Evolutionary conservation across 108 stramenopile species (phyloP), one percentile per base, ranked within the genome.

Genomic region (Cyclotella choctawhatcheeana): DNA sequence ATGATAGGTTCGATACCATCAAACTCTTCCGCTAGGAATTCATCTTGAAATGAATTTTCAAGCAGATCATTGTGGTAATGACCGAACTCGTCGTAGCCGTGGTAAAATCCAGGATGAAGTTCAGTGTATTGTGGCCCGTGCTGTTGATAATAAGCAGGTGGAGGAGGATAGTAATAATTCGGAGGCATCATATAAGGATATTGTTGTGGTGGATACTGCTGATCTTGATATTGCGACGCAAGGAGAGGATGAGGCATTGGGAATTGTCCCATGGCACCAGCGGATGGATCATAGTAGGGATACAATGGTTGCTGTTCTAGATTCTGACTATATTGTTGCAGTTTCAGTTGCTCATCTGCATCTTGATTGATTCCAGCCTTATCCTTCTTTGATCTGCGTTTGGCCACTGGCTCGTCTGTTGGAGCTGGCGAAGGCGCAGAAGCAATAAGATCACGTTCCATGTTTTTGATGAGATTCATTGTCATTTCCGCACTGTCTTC

Each of bases 1-100:
- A 93, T 64, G 22, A 87, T 79, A 17, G 94, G 94, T 70, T 95
- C 94, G 6, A 85, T 91, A 14, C 87, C 86, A 40, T 91, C 68
- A 30, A n/a, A 32, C 24, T 58, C 51, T 30, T 34, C 60, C 35
- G 62, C 37, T 2, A 31, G 55, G 47, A 64, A 71, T 62, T 74
- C 58, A 17, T 74, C 72, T 25, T 71, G 60, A n/a, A 66, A 60
- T 18, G 53, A 45, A 31, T 37, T 65, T 64, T 73, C 77, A 34
- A 81, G 79, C 6, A 81, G 63, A 2, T 45, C 72, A 65, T 81
- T 81, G 62, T 70, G 79, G 65, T 81, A 81, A 29, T 81, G 79
- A 43, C 79, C 79, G 27, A 69, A 31, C 2, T 71, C 44, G 30
- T 81, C 79, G 45, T 81, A 81, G 31, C 79, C 79, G 51, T 81